Base-by-base conservation (phyloP, 1,139 yeast species). In the Lodderomyces beijingensis region DNA sequence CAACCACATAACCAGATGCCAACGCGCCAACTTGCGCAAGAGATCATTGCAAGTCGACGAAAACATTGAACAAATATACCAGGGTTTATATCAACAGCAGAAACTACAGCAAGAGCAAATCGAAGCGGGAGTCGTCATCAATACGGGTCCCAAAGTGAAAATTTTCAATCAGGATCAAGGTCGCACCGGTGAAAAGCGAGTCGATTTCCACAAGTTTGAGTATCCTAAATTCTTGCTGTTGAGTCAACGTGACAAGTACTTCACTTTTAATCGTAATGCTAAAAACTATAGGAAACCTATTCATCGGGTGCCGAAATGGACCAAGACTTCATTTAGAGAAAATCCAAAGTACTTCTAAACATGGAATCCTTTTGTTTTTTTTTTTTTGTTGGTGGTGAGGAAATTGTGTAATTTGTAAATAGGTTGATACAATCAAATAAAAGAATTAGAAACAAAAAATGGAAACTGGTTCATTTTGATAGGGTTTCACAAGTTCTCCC, bases 241-340 rank as follows among this genome's bases (percentile, higher is more conserved):
- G 96, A 51, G 60, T 1, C 67, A 95, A 3, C 69, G 63, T 45
- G 95, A 91, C 62, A 91, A 91, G 59, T 91, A 91, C 61, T 80
- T 95, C 34, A 81, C 89, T 1, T 91, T 86, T 61, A 79, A 77
- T 61, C 82, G 75, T 58, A 78, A 79, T 49, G 73, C 79, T 9
- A 76, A 71, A 50, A 80, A 80, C 19, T 91, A 89, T 61, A 77
- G 98, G 64, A 91, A 88, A 63, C 79, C 93, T 44, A 78, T 85
- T 17, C 97, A 91, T 55, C 76, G 64, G 56, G 83, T 81, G 21
- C 95, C 95, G 14, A 84, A 86, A 51, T 87, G 95, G 94, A 89
- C 97, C 36, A 86, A 83, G 62, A 57, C 77, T 42, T 78, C 95
- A 11, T 73, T 82, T 56, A 78, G 96, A 64, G 77, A 73, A 37